These are phyloP conservation scores for Marasmius oreades DNA, from an alignment of 1,284 basidiomycete genomes.

Conservation along the genomic window DNA sequence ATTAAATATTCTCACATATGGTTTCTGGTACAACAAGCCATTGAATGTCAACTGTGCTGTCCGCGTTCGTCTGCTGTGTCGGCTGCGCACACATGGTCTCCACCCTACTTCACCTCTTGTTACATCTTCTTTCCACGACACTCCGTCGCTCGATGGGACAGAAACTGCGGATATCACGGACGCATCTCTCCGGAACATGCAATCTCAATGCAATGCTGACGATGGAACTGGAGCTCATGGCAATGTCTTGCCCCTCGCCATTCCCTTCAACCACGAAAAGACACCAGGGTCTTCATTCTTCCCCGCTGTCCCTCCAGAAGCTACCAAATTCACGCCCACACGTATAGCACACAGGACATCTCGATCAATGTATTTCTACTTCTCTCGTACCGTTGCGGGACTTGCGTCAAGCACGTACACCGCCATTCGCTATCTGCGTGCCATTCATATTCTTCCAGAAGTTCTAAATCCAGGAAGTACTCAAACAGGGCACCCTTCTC, in stretches of 20 bases:
- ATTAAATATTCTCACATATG: constrained; percentile 2
- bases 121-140: not conserved
- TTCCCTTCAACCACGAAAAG: too few relatives aligned
- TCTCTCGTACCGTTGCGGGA: too few relatives aligned
- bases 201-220: not conserved
- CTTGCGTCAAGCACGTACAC: too few relatives aligned
- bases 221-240: not conserved
- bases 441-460: not conserved
- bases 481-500: not conserved
- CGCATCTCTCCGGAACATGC: not conserved
- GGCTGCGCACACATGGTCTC: not conserved
- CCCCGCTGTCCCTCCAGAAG: too few relatives aligned
- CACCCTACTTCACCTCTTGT: not conserved
- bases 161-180: not conserved
- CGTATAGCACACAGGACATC: too few relatives aligned
- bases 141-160: not conserved
- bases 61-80: not conserved
- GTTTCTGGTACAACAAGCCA: constrained; percentile 9
- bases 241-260: too few relatives aligned
- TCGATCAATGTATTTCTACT: too few relatives aligned
- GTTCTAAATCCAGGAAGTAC: not conserved
- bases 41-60: constrained; percentile 2
- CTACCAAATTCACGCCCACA: too few relatives aligned
- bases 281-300: too few relatives aligned
- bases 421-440: not conserved